A percentile compares a stretch with the other conserved stretches of the same genome.
Evolutionary conservation across 805 yeast species (phyloP).

Genomic region (Teunomyces atbi): DNA sequence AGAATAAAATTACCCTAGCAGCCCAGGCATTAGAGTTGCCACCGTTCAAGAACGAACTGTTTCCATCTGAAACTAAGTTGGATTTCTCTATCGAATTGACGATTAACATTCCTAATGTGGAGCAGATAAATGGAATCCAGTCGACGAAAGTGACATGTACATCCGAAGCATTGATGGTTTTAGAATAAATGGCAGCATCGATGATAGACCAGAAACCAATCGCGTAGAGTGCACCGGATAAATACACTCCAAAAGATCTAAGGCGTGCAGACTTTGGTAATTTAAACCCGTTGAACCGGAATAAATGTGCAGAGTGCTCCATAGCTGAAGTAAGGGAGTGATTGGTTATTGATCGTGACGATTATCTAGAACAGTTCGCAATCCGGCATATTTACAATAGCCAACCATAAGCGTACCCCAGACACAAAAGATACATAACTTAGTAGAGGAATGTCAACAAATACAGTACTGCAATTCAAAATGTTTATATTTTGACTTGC

Average conservation of each 20-base stretch:
- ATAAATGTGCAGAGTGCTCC: constrained; percentile 52
- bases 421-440: neutral
- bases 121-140: constrained; percentile 92
- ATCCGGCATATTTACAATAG: constrained; percentile 3
- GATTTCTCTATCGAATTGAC: constrained; percentile 71
- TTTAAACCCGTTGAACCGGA: constrained; percentile 61
- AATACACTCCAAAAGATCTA: constrained; percentile 70
- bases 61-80: constrained; percentile 45
- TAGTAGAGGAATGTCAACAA: too few species aligned
- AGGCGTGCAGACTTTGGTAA: constrained; percentile 70
- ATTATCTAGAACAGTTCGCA: neutral
- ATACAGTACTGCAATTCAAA: too few species aligned
- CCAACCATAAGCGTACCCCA: neutral
- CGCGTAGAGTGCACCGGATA: constrained; percentile 76
- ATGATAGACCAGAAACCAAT: constrained; percentile 86
- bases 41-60: constrained; percentile 39
- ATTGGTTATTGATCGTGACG: neutral
- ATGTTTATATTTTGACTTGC: too few species aligned
- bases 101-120: constrained; percentile 85
- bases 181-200: constrained; percentile 85
- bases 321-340: constrained; percentile 14
- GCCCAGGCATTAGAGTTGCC: constrained; percentile 75
- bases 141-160: constrained; percentile 90
- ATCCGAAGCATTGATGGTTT: constrained; percentile 77
- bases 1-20: constrained; percentile 83